Evolutionary conservation across 2,329 filamentous ascomycete species (phyloP), one percentile per base, ranked within the genome.

Genomic region (Beauveria caledonica): DNA sequence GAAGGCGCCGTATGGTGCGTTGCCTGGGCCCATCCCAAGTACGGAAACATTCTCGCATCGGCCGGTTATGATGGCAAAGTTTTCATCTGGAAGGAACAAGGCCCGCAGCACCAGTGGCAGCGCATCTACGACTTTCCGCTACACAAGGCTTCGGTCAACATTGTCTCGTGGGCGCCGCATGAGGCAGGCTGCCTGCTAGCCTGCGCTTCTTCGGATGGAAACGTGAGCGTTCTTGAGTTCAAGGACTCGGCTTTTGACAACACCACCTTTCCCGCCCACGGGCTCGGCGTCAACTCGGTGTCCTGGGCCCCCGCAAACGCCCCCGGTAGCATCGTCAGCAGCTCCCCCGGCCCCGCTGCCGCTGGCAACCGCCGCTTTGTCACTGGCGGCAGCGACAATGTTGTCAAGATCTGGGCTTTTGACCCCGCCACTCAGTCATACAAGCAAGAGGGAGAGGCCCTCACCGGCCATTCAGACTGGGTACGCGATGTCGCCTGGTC

Each of bases 1-100:
- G 94, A 99, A 75, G 93, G 93, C 64, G 92, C 94, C 40, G 93
- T 99, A 62, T 99, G 94, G 94, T 96, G 90, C 73, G 90, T 97
- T 62, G 89, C 92, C 68, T 99, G 94, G 94, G 92, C 93, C 53
- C 94, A 99, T 72, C 94, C 94, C 64, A 97, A 99, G 74, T 97
- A 95, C 76, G 94, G 94, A 78, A 97, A 93, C 74, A 97, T 99
- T 71, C 87, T 99, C 63, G 94, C 94, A 60, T 96, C 91, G 64
- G 90, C 92, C 56, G 91, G 90, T 66, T 99, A 97, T 78, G 94
- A 99, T 76, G 94, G 93, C 76, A 96, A 96, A 76, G 93, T 99
- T 66, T 86, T 97, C 74, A 96, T 99, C 81, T 99, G 93, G 92
- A 91, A 92, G 74, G 94, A 99, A 77, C 88, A 92, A 74, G 70